Percentiles rank a stretch among this genome's conserved stretches.
These are phyloP conservation scores for Aspergillus panamensis DNA, from an alignment of 495 filamentous ascomycete species.

Conservation along the genomic window DNA sequence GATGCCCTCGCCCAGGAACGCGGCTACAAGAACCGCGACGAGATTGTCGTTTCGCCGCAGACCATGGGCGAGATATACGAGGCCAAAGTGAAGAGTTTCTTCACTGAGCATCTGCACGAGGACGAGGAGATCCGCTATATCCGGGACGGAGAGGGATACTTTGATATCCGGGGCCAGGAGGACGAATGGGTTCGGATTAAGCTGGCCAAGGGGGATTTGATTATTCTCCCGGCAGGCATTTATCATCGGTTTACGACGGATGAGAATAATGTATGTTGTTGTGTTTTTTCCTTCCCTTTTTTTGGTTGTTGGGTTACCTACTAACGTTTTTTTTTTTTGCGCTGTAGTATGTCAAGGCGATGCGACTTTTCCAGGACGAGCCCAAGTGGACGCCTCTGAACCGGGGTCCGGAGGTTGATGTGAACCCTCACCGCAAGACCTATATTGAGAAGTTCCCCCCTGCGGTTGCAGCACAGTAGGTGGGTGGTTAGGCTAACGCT, in stretches of 20 bases:
- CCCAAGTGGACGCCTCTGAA: constrained; percentile 98
- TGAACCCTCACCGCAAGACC: constrained; percentile 70
- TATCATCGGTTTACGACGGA: constrained; percentile 98
- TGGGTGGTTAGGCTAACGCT: neutral
- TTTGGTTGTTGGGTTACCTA: no score
- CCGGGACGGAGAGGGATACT: constrained; percentile 83
- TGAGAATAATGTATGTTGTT: constrained; percentile 76
- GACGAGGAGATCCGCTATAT: constrained; percentile 99
- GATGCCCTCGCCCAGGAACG: constrained; percentile 69
- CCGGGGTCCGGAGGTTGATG: constrained; percentile 71
- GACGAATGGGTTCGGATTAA: constrained; percentile 85
- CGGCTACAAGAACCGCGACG: constrained; percentile 91
- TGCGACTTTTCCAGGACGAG: constrained; percentile 97
- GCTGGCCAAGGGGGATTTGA: constrained; percentile 67
- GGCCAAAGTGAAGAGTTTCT: constrained; percentile 88
- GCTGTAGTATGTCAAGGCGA: constrained; percentile 83
- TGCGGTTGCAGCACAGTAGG: constrained; percentile 31
- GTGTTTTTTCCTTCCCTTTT: constrained; percentile 20
- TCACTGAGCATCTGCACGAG: constrained; percentile 93
- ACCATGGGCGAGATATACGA: constrained; percentile 80
- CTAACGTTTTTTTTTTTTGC: constrained; percentile 3
- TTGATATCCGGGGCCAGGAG: constrained; percentile 72
- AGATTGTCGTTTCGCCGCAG: constrained; percentile 81
- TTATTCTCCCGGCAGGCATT: constrained; percentile 93
- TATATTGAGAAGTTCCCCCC: constrained; percentile 55